Percentiles rank a stretch among this genome's conserved stretches.
Conservation (phyloP, 2,329 filamentous ascomycete species). For the Oidium heveae region DNA sequence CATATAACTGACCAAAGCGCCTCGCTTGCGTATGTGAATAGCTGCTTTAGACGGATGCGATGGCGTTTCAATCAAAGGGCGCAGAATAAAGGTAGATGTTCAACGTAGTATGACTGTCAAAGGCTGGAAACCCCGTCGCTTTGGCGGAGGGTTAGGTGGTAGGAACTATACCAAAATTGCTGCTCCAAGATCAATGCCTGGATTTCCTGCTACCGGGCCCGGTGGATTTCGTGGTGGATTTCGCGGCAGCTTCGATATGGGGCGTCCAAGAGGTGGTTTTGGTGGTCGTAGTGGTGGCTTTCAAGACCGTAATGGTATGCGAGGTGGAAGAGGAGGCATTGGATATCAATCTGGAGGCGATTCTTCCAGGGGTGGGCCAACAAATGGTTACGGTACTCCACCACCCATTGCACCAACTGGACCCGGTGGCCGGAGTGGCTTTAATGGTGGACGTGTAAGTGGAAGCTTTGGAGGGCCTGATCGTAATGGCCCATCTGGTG, state of each 20-base stretch:
- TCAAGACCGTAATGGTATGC: slow-evolving; percentile 12
- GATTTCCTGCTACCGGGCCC: slow-evolving; percentile 27
- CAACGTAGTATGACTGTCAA: slow-evolving; percentile 86
- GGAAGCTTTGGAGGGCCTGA: slow-evolving; percentile 13
- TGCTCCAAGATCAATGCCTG: slow-evolving; percentile 40
- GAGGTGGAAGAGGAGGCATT: slow-evolving; percentile 10
- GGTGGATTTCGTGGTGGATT: slow-evolving; percentile 21
- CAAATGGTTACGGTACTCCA: slow-evolving; percentile 26
- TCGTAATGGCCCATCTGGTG: slow-evolving; percentile 18
- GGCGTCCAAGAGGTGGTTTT: slow-evolving; percentile 25
- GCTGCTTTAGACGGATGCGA: slow-evolving; percentile 73
- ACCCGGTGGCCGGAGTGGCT: slow-evolving; percentile 25
- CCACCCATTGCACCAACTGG: slow-evolving; percentile 35
- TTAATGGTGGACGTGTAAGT: slow-evolving; percentile 13
- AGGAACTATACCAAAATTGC: slow-evolving; percentile 74
- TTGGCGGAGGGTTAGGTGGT: slow-evolving; percentile 78
- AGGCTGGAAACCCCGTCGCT: slow-evolving; percentile 75
- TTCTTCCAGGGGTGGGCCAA: slow-evolving; percentile 6
- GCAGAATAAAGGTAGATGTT: slow-evolving; percentile 81
- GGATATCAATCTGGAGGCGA: slow-evolving; percentile 7
- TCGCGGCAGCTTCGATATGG: slow-evolving; percentile 16
- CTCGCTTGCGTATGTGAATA: slow-evolving; percentile 34
- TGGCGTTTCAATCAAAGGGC: slow-evolving; percentile 77
- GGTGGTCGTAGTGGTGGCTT: slow-evolving; percentile 11
- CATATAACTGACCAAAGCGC: slow-evolving; percentile 45